Conservation (phyloP, 2,329 filamentous ascomycete genomes). For the Blastomyces silverae region DNA sequence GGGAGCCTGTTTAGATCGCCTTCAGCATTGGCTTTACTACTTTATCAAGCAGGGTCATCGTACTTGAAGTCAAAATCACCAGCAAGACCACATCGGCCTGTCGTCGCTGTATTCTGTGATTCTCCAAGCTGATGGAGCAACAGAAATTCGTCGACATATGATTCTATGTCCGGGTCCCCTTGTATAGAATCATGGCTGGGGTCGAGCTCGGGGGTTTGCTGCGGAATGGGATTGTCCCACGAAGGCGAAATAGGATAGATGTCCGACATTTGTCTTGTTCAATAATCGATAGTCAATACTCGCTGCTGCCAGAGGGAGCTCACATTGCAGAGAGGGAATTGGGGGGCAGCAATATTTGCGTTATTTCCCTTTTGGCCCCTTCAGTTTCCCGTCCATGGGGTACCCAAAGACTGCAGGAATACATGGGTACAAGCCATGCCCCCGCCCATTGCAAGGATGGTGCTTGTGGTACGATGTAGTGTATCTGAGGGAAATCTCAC, state of each 20-base stretch:
- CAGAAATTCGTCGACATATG: conserved; percentile 8
- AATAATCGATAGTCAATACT: conserved; percentile 11
- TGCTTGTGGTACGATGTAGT: neutral
- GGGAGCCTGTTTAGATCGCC: conserved; percentile 12
- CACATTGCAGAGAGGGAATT: neutral
- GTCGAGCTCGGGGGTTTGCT: conserved; percentile 14
- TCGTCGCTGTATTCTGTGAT: neutral
- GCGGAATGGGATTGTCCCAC: conserved; percentile 13
- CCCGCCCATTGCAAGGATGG: neutral
- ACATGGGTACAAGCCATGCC: neutral
- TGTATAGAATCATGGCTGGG: conserved; percentile 11
- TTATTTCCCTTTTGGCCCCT: neutral
- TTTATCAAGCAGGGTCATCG: conserved; percentile 5
- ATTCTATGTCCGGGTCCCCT: conserved; percentile 11
- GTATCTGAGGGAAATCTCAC: conserved; percentile 12
- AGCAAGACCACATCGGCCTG: neutral
- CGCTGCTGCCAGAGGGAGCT: conserved; percentile 3
- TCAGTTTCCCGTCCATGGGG: neutral
- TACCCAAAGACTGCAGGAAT: neutral
- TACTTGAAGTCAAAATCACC: conserved; percentile 15
- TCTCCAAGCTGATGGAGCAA: conserved; percentile 2
- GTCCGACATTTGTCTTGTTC: conserved; percentile 13
- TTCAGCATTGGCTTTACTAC: conserved; percentile 15
- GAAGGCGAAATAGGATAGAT: conserved; percentile 10
- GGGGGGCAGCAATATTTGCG: neutral